phyloP scores from a whole-genome alignment of 768 basidiomycete genomes.

The Tremella yokohamensis region DNA sequence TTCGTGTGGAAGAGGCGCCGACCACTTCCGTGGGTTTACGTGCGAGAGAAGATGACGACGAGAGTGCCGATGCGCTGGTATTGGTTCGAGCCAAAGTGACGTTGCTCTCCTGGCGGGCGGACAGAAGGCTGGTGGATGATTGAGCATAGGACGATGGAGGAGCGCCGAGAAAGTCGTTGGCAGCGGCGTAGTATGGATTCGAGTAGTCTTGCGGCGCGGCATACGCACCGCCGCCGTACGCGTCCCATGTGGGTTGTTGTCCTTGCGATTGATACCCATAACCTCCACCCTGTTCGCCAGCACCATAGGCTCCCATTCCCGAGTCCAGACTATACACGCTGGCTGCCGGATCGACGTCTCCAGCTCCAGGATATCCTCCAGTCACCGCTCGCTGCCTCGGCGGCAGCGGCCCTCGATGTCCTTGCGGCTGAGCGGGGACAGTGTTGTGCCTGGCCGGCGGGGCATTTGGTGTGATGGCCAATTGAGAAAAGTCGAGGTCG shows the following conservation, averaged over 20 bases:
- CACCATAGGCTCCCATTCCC: slow-evolving; percentile 47
- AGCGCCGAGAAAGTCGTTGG: slow-evolving; percentile 47
- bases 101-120: slow-evolving; percentile 34
- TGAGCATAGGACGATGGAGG: slow-evolving; percentile 27
- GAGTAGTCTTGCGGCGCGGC: slow-evolving; percentile 36
- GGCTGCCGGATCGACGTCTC: slow-evolving; percentile 29
- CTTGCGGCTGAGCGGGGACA: slow-evolving; percentile 10
- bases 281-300: slow-evolving; percentile 3
- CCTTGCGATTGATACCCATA: slow-evolving; percentile 1
- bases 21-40: slow-evolving; percentile 47
- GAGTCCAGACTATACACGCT: slow-evolving; percentile 49
- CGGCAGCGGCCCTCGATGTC: slow-evolving; percentile 16
- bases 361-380: slow-evolving; percentile 20
- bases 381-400: slow-evolving; percentile 19
- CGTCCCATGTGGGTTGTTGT: slow-evolving; percentile 16
- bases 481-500: slow-evolving; percentile 29
- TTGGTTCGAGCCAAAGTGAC: slow-evolving; percentile 36
- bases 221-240: slow-evolving; percentile 13
- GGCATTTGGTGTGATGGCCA: slow-evolving; percentile 27
- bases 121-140: slow-evolving; percentile 20
- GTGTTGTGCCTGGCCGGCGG: slow-evolving; percentile 19
- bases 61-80: slow-evolving; percentile 37
- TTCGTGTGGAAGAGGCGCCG: slow-evolving; percentile 47
- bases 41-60: slow-evolving; percentile 38
- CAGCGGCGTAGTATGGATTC: slow-evolving; percentile 50